Conservation (phyloP, 1,139 yeast genomes). For the Lodderomyces beijingensis region DNA sequence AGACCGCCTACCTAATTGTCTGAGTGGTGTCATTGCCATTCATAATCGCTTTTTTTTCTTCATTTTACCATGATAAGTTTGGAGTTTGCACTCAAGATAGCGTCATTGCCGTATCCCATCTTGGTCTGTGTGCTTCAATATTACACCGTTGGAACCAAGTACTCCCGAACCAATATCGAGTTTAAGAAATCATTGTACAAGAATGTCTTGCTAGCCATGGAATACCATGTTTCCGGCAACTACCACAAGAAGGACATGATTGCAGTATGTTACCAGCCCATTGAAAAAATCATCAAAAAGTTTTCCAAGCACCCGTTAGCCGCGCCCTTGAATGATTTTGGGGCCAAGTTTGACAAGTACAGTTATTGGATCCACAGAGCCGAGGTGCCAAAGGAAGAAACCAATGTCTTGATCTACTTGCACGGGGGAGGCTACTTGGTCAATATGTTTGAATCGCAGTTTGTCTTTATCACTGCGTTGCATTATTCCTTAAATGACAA, state of each 20-base stretch:
- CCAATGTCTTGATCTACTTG: slow-evolving; percentile 15
- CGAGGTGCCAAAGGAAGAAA: slow-evolving; percentile 8
- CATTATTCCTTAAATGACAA: slow-evolving; percentile 20
- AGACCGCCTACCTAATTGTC: too few relatives aligned
- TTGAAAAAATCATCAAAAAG: slow-evolving; percentile 9
- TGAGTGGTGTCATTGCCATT: too few relatives aligned
- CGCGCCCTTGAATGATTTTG: slow-evolving; percentile 17
- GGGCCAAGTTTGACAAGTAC: slow-evolving; percentile 21
- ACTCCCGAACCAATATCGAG: slow-evolving; percentile 26
- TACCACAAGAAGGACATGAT: slow-evolving; percentile 13
- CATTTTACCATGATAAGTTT: slow-evolving; percentile 9
- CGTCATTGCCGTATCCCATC: slow-evolving; percentile 19
- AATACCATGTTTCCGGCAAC: slow-evolving; percentile 23
- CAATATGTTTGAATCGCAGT: slow-evolving; percentile 25
- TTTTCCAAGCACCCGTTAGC: slow-evolving; percentile 13
- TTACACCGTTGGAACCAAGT: slow-evolving; percentile 31
- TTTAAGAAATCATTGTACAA: slow-evolving; percentile 27
- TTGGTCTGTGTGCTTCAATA: slow-evolving; percentile 20
- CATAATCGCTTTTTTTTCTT: slow-evolving; percentile 1
- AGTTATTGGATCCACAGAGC: slow-evolving; percentile 22
- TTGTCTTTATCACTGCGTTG: slow-evolving; percentile 20
- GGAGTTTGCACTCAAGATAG: slow-evolving; percentile 9
- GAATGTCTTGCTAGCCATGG: slow-evolving; percentile 25
- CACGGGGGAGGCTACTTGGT: slow-evolving; percentile 47
- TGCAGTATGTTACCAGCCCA: slow-evolving; percentile 12